Evolutionary conservation across 1,139 yeast species (phyloP), one percentile per base, ranked within the genome.

Genomic region (Saccharomycopsis hybrid): DNA sequence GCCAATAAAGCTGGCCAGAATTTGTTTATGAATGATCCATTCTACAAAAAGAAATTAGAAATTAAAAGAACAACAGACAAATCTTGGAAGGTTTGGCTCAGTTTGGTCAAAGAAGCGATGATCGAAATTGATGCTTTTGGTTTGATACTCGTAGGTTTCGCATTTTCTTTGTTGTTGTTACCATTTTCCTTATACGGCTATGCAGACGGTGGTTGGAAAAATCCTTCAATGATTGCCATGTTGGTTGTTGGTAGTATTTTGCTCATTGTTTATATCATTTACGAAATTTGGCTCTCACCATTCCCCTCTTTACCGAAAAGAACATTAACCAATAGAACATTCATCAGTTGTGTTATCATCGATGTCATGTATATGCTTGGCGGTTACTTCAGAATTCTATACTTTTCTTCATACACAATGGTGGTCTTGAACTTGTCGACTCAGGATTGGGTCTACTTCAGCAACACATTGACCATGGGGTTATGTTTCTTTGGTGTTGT

Each of bases 201-300:
- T 40, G 72, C 71, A 18, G 45, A 55, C 1, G 59, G 59, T 25
- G 64, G 62, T 9, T 68, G 69, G 68, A 58, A 51, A 32, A 68
- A 67, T 51, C 70, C 71, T 37, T 65, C 69, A 52, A 57, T 68
- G 57, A 67, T 68, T 49, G 71, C 72, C 40, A 68, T 68, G 72
- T 56, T 65, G 37, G 61, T 61, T 32, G 65, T 65, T 46, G 72
- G 72, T 47, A 69, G 66, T 38, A 45, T 67, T 2, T 49, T 68
- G 4, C 54, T 68, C 33, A 57, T 67, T 18, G 38, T 53, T 5
- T 66, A 62, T 50, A 56, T 57, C 3, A 31, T 65, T 28, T 65
- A 59, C 44, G 71, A 68, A 56, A 50, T 59, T 33, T 59, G 52
- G 47, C 54, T 58, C 41, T 66, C 69, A 28, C 67, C 68, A 28